Evolutionary conservation across 176 grass and related monocot species (phyloP).

Genomic region (Aechmea fasciata): DNA sequence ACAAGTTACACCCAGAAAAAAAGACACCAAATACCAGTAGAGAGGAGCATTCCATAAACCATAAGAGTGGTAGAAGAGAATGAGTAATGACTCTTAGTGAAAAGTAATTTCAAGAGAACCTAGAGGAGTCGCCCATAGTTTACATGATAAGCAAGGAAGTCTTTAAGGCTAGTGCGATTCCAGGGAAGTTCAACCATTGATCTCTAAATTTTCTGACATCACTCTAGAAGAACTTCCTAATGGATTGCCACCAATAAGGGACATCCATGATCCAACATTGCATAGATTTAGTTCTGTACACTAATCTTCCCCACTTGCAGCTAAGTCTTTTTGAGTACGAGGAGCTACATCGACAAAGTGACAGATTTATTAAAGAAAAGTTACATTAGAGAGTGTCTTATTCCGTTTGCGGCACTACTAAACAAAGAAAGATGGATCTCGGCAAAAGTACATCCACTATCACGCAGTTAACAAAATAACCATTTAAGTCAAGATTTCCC

Average conservation of each 20-base stretch:
- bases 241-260: not conserved
- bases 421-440: conserved; percentile 2
- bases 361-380: not conserved
- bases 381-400: conserved; percentile 8
- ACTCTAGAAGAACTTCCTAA: not conserved
- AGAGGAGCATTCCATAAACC: not conserved
- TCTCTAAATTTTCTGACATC: not conserved
- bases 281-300: conserved; percentile 8
- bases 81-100: not conserved
- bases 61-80: not conserved
- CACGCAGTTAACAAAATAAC: conserved; percentile 4
- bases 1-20: not conserved
- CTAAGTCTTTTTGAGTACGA: conserved; percentile 6
- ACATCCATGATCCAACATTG: conserved; percentile 6
- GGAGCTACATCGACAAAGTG: conserved; percentile 14
- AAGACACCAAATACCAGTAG: not conserved
- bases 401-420: not conserved
- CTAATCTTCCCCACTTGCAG: not conserved
- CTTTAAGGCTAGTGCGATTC: not conserved
- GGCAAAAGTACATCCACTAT: conserved; percentile 9
- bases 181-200: not conserved
- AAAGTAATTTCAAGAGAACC: not conserved
- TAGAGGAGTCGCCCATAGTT: not conserved
- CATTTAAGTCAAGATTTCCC: conserved; percentile 14
- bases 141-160: not conserved